Evolutionary conservation across 768 basidiomycete species (phyloP), one percentile per base, ranked within the genome.

Genomic region (Rhizopogon rudus): DNA sequence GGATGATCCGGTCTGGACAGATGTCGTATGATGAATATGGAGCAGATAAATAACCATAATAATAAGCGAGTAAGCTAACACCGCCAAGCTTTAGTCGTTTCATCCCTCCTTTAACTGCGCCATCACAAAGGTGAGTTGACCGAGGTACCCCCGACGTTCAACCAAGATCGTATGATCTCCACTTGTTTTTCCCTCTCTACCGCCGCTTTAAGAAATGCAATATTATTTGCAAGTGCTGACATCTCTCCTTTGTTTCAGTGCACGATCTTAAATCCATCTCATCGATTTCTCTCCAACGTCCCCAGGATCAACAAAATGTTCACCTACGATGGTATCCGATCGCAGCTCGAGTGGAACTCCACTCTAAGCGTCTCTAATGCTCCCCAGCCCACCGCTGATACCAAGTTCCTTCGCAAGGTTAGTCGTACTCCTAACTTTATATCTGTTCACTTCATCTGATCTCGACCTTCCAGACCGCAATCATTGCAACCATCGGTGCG

Each of bases 401-500:
- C 90, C 66, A 94, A 93, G 77, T 92, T 77, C 71, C 74, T 86
- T 63, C 89, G 96, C 76, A 99, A 98, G 86, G 95, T 94, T 57
- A 61, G 80, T 62, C 17, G 20, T 49, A 37, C 20, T 16, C 20
- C 20, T 9, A 10, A 28, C 28, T 35, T 60, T 51, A 28, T 42
- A 33, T 16, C 28, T 8, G 3, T 16, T 33, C 5, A 10, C 13
- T 41, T 28, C 29, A 41, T 40, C 49, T 63, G 35, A 61, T 43
- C n/a, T 44, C 52, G 22, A 12, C 59, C 40, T 44, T 17, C n/a
- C 63, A 99, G 97, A 97, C 94, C 13, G 81, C 91, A 57, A 98
- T 99, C 75, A 98, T 99, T 71, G 96, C 95, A 57, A 99, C 97
- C 62, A 99, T 99, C 67, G 97, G 96, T 90, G 62, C 57, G 80